These are phyloP conservation scores for Daldinia vernicosa DNA, from an alignment of 495 filamentous ascomycete genomes.

Conservation along the genomic window DNA sequence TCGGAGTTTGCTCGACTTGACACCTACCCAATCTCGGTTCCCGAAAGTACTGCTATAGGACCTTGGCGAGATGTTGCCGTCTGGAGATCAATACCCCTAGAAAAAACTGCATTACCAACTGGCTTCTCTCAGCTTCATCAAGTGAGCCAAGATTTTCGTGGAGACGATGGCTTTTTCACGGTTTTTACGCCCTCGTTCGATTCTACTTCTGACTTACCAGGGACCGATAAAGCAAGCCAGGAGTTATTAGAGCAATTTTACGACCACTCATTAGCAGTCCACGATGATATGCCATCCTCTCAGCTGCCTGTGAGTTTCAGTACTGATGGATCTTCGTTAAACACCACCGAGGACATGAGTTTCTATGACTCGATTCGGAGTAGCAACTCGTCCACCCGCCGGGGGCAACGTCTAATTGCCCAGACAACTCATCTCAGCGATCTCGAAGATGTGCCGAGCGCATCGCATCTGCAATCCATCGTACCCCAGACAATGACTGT, in stretches of 20 bases:
- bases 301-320: conserved; percentile 51
- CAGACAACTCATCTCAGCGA: conserved; percentile 61
- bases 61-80: conserved; percentile 44
- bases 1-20: conserved; percentile 54
- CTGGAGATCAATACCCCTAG: conserved; percentile 60
- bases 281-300: conserved; percentile 65
- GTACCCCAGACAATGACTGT: conserved; percentile 80
- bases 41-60: conserved; percentile 29
- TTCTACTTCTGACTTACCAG: conserved; percentile 36
- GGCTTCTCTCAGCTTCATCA: conserved; percentile 60
- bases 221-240: conserved; percentile 26
- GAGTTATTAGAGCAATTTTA: conserved; percentile 67
- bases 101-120: conserved; percentile 48
- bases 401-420: background rate
- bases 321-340: conserved; percentile 39
- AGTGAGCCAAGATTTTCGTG: conserved; percentile 39
- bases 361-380: conserved; percentile 16
- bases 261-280: conserved; percentile 73
- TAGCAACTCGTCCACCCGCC: conserved; percentile 14
- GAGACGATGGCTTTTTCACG: conserved; percentile 61
- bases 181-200: conserved; percentile 52
- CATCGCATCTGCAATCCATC: conserved; percentile 72
- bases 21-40: background rate
- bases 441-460: conserved; percentile 75
- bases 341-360: conserved; percentile 39